Base-by-base conservation (phyloP, 495 filamentous ascomycete genomes). In the Penicillium crystallinum region DNA sequence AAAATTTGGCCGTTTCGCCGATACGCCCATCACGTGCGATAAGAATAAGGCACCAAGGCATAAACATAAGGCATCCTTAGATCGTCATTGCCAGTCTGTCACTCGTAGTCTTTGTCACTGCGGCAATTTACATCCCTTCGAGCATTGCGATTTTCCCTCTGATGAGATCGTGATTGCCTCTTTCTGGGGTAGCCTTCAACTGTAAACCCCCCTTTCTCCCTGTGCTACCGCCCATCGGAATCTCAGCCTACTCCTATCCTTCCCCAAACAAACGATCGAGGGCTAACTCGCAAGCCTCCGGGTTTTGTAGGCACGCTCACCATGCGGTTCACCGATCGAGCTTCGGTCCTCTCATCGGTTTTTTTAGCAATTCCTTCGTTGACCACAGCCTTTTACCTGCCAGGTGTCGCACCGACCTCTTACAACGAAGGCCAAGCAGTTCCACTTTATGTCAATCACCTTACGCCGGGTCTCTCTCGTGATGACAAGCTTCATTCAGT, bases 401-500 rank as follows among this genome's bases (percentile, higher is more conserved):
- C 93, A 14, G 93, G 93, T 53, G 90, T 97, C 62, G 91, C 91
- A 44, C 93, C 95, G n/a, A 90, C 87, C 19, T 89, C 91, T 37
- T 98, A 97, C 72, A 79, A 85, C 55, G 62, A 72, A 21, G 83
- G 81, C 58, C 84, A 90, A 51, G 70, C 72, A 21, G 93, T 98
- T n/a, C 87, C 90, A 22, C 82, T 98, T 23, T 82, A 88, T 64
- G 93, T 98, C 67, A 97, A 98, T 69, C 81, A 84, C 59, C 83
- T 98, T 54, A 95, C 91, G 3, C 91, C 93, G 7, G 81, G 89
- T 5, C 80, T 86, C n/a, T 86, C 84, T 7, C 74, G 81, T 53
- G 89, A 95, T 70, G 80, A 83, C 22, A 84, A 88, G 52, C 77
- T 97, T 19, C 88, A 85, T 64, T 95, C 91, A n/a, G 86, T 96